Conservation (phyloP, 306 rosid species). For the Sicyos edulis region DNA sequence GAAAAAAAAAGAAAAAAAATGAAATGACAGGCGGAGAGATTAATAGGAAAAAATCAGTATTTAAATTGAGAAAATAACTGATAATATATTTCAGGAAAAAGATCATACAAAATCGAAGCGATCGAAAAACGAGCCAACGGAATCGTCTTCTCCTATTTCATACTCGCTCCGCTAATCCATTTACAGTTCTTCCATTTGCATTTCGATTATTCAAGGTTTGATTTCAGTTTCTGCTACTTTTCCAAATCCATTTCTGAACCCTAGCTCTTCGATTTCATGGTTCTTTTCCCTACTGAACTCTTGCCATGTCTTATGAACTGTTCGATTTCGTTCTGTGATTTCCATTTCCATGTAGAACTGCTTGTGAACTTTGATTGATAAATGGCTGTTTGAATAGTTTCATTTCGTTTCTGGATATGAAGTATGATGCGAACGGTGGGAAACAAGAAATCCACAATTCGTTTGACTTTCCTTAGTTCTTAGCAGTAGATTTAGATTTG, state of each 20-base stretch:
- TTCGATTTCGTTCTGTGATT: not conserved
- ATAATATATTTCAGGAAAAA: not conserved
- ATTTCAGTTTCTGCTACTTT: not conserved
- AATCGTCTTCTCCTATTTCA: not conserved
- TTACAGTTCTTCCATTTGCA: not conserved
- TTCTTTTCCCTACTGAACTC: not conserved
- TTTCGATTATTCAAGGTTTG: not conserved
- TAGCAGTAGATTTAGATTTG: not conserved
- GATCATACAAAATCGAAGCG: too few species aligned
- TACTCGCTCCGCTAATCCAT: not conserved
- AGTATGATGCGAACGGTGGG: too few species aligned
- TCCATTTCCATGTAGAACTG: too few species aligned
- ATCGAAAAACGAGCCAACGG: not conserved
- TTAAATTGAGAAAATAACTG: not conserved
- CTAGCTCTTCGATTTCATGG: constrained; percentile 9
- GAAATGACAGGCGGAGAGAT: not conserved
- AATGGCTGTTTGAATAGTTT: too few species aligned
- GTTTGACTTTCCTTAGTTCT: not conserved
- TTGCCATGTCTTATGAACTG: too few species aligned
- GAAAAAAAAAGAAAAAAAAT: not conserved
- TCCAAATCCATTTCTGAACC: not conserved
- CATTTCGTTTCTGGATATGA: too few species aligned
- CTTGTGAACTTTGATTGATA: not conserved
- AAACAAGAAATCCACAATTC: constrained; percentile 11
- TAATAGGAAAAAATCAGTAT: not conserved